phyloP scores from a whole-genome alignment of 306 rosid genomes.

The Canavalia ensiformis region DNA sequence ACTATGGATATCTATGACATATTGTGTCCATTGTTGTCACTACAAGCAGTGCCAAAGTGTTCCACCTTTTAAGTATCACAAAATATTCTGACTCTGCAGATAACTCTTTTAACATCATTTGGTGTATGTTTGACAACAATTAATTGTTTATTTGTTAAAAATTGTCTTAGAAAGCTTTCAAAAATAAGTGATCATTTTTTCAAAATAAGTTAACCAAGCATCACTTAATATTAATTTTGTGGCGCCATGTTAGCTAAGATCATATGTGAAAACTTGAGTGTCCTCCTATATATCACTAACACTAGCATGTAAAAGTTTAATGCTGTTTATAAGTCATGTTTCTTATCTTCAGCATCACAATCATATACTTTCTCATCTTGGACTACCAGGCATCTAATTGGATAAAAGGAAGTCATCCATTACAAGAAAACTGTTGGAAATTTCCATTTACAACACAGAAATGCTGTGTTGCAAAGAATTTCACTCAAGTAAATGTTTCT shows the following conservation, averaged over 20 bases:
- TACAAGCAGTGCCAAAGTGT: not conserved
- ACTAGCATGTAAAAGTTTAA: not conserved
- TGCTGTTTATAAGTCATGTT: conserved; percentile 10
- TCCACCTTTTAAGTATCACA: not conserved
- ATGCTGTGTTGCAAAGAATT: conserved; percentile 3
- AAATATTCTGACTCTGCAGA: not conserved
- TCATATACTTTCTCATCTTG: not conserved
- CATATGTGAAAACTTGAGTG: not conserved
- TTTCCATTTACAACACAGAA: conserved; percentile 35
- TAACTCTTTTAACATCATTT: not conserved
- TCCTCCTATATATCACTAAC: not conserved
- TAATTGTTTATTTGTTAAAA: too few relatives aligned
- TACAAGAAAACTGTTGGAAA: conserved; percentile 33
- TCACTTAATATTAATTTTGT: not conserved
- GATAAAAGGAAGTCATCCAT: conserved; percentile 1
- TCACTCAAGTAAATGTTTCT: conserved; percentile 19
- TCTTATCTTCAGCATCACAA: not conserved
- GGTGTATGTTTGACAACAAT: too few relatives aligned
- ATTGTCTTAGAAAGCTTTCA: too few relatives aligned
- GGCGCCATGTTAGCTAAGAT: not conserved
- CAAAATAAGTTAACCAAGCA: not conserved
- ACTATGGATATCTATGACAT: not conserved
- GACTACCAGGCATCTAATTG: conserved; percentile 14
- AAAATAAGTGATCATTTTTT: too few relatives aligned
- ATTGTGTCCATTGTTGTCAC: not conserved